Conservation (phyloP, 441 rosid species). For the Erodium moschatum region DNA sequence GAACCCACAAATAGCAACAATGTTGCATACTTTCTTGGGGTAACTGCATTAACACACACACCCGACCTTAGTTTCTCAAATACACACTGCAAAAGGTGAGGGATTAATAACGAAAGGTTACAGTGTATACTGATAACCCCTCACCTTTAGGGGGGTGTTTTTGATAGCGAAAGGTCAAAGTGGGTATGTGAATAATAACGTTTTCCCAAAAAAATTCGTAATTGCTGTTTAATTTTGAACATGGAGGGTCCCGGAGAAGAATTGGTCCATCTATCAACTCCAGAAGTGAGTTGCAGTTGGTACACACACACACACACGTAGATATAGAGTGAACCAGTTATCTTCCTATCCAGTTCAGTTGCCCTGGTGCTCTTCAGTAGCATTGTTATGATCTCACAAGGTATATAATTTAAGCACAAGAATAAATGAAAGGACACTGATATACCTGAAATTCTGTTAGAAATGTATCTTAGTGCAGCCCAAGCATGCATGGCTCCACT, state of each 20-base stretch:
- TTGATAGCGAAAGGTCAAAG: too few species aligned
- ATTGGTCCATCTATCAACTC: neutral
- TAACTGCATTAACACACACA: too few species aligned
- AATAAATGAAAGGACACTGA: neutral
- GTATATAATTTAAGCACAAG: neutral
- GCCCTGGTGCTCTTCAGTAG: neutral
- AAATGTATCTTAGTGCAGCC: conserved; percentile 56
- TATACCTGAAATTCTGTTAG: conserved; percentile 49
- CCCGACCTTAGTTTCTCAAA: too few species aligned
- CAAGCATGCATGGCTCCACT: conserved; percentile 56
- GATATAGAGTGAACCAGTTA: neutral
- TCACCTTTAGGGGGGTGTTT: too few species aligned
- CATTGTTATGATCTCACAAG: neutral
- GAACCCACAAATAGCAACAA: neutral
- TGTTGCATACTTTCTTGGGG: neutral
- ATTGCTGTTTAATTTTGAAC: neutral
- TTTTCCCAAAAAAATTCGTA: too few species aligned
- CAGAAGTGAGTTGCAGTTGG: neutral
- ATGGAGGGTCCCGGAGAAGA: neutral
- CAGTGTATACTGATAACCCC: too few species aligned
- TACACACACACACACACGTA: neutral
- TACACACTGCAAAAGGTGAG: too few species aligned
- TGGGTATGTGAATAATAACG: too few species aligned
- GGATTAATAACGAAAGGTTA: too few species aligned
- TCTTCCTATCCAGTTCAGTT: neutral